A percentile compares a stretch with the other conserved stretches of the same genome.
These are phyloP conservation scores for Trichoderma gamsii DNA, from an alignment of 495 filamentous ascomycete genomes.

Conservation along the genomic window DNA sequence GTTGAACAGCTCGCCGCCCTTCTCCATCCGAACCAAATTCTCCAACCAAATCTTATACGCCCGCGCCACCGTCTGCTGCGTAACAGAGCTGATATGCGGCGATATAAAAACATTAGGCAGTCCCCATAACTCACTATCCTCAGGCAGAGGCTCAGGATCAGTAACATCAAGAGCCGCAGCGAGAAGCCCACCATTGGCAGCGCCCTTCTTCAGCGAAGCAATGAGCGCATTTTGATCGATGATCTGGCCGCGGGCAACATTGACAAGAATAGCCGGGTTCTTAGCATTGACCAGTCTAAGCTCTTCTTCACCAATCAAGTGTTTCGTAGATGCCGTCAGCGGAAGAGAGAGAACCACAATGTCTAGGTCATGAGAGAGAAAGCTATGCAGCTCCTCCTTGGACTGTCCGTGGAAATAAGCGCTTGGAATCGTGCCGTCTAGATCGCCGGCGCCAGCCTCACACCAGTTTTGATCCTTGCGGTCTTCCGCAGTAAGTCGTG, in stretches of 20 bases:
- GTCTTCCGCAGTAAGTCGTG: constrained; percentile 46
- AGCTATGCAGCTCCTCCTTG: constrained; percentile 54
- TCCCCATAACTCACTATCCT: constrained; percentile 63
- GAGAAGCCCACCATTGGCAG: constrained; percentile 47
- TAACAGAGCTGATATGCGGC: constrained; percentile 62
- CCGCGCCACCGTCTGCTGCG: background rate
- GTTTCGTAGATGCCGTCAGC: constrained; percentile 52
- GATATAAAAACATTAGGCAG: constrained; percentile 68
- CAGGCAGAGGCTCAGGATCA: constrained; percentile 75
- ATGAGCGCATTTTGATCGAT: constrained; percentile 66
- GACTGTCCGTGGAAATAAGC: constrained; percentile 68
- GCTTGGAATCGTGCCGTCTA: constrained; percentile 61
- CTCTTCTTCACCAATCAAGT: constrained; percentile 58
- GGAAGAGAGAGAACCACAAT: constrained; percentile 72
- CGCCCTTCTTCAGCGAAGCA: constrained; percentile 49
- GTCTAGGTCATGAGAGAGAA: constrained; percentile 65
- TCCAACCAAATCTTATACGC: background rate
- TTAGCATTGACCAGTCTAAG: constrained; percentile 53
- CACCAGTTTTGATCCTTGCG: constrained; percentile 56
- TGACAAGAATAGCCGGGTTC: constrained; percentile 58
- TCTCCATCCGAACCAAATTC: background rate
- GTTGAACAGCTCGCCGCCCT: background rate
- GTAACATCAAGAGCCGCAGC: constrained; percentile 74
- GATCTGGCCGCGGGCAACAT: constrained; percentile 68
- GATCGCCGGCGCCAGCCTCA: constrained; percentile 70